These are phyloP conservation scores for Xylaria hypoxylon DNA, from an alignment of 2,329 filamentous ascomycete species.

Conservation along the genomic window DNA sequence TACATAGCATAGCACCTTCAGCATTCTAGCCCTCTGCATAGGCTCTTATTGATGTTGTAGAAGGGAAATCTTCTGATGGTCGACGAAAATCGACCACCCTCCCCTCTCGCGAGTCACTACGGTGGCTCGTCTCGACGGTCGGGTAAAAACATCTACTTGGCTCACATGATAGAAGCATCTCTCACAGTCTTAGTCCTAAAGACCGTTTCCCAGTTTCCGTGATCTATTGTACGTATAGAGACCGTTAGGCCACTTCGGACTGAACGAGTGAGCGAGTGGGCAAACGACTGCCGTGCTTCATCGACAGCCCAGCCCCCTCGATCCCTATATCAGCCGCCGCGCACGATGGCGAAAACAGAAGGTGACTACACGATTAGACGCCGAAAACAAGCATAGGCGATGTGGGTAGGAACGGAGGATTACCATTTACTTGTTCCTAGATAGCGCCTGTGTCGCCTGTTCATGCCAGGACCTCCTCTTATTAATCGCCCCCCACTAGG, in stretches of 20 bases:
- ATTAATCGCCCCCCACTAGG: constrained; percentile 19
- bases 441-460: constrained; percentile 31
- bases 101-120: constrained; percentile 31
- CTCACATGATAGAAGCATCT: constrained; percentile 11
- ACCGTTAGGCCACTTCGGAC: constrained; percentile 40
- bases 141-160: constrained; percentile 42
- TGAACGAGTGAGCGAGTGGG: constrained; percentile 17
- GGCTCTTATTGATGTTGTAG: constrained; percentile 41
- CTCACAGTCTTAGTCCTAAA: neutral
- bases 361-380: constrained; percentile 33
- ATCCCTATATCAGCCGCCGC: constrained; percentile 47
- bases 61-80: constrained; percentile 40
- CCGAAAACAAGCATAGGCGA: constrained; percentile 26
- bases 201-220: constrained; percentile 31
- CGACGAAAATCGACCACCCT: constrained; percentile 35
- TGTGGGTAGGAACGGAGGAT: constrained; percentile 28
- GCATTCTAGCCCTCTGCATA: neutral
- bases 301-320: constrained; percentile 42
- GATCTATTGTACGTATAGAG: constrained; percentile 40
- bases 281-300: constrained; percentile 45
- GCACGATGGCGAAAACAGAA: constrained; percentile 37
- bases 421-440: constrained; percentile 34
- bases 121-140: constrained; percentile 33
- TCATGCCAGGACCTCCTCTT: constrained; percentile 16
- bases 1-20: neutral